Base-by-base conservation (phyloP, 345 rosid species). In the Moringa oleifera region DNA sequence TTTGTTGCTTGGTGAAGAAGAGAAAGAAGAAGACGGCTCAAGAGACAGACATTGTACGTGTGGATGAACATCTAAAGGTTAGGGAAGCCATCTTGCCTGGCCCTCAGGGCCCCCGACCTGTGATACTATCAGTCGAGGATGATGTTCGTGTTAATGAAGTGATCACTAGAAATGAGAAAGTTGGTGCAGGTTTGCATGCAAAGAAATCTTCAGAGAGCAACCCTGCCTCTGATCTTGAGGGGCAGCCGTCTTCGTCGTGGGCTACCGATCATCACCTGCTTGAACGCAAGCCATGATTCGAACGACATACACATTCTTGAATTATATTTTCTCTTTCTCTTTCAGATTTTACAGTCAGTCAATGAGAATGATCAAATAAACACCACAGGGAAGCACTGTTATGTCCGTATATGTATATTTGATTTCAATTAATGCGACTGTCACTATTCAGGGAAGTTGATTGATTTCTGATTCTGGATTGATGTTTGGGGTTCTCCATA, bases 51-150 rank as follows among this genome's bases (percentile, higher is more conserved):
- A 0, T 53, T 0, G 70, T 82, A 22, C 82, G 63, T 33, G 62
- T 82, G 0, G 79, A 85, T 70, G 90, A 88, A 24, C 90, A 82
- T 53, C 46, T 71, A 68, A 85, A 77, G 72, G 67, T 84, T 64
- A 88, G 79, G 63, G 87, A 88, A 58, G 72, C 74, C 28, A 71
- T 77, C 28, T 88, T 79, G 2, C 66, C 58, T 18, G 88, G 88
- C 5, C 88, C 85, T 28, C 57, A 75, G 57, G 96, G 96, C 50
- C 57, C 47, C 0, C 25, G 69, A 20, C 59, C 80, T 25, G 80
- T 82, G 61, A 31, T 73, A 3, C 56, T 85, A 31, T 84, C 81
- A 25, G 71, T 85, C 46, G 88, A 77, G 31, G 96, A 88, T 23
- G 88, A 88, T 68, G 54, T 75, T 36, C 83, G 70, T 28, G 69